Base-by-base conservation (phyloP, 1,139 yeast species). In the Magnusiomyces tetraspermus region DNA sequence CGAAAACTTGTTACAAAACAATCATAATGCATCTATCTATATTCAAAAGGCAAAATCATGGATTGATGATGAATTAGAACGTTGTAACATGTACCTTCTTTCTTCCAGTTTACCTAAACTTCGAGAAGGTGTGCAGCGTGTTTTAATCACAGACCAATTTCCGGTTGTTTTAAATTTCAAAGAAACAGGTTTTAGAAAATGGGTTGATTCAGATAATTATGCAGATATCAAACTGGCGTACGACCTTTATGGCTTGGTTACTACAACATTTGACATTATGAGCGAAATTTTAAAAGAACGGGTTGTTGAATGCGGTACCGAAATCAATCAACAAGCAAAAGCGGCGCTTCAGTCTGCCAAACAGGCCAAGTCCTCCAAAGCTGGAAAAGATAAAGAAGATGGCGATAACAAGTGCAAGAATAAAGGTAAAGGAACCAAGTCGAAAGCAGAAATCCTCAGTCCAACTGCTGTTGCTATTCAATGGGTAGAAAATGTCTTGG, bases 401-500 rank as follows among this genome's bases (percentile, higher is more conserved):
- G 42, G 13, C 13, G 33, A 8, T 13, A 13, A 17, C 5, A 38
- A 38, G 24, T 22, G 42, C 17, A 38, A 38, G n/a, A 33, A 33
- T 15, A 33, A 33, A 15, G 42, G 24, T n/a, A 38, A 38, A n/a
- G 3, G 24, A 19, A 5, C 42, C 5, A 38, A 0, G 24, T 5
- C 24, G 10, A 17, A 19, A 19, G 21, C 42, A 19, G 42, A 30
- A 8, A 79, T 87, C 26, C 46, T 22, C 65, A 21, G 68, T 67
- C 46, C 68, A 69, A 72, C 83, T 0, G 68, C 73, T 3, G 78
- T 78, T 58, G 92, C 96, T 0, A 73, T 79, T 2, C 73, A 75
- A 53, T 89, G 95, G 95, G 78, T 87, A 11, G 79, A 80, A 48
- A 72, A 77, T 22, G 75, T 86, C 1, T 67, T 88, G 11, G 67